phyloP scores from a whole-genome alignment of 116 monocot genomes.

The Dioscorea cayenensis region DNA sequence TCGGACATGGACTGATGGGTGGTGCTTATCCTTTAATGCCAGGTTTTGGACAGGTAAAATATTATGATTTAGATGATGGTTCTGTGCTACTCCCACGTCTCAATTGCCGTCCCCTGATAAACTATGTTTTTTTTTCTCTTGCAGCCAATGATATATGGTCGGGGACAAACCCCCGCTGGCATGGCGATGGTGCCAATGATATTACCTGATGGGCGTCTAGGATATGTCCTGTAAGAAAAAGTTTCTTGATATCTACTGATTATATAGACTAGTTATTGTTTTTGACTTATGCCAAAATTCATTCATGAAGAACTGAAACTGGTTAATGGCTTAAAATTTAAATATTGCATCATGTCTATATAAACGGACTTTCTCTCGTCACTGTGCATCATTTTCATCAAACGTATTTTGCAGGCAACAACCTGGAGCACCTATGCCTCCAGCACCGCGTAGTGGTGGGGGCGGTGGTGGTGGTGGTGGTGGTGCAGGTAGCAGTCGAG shows the following conservation, averaged over 20 bases:
- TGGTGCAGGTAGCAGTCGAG: neutral
- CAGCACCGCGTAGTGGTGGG: constrained; percentile 13
- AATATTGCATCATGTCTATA: neutral
- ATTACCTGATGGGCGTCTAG: constrained; percentile 89
- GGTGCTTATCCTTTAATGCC: constrained; percentile 38
- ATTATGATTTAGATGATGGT: neutral
- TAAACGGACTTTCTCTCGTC: neutral
- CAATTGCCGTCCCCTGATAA: neutral
- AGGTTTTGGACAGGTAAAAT: constrained; percentile 43
- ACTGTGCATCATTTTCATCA: neutral
- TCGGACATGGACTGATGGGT: constrained; percentile 52
- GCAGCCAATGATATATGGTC: constrained; percentile 66
- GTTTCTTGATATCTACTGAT: neutral
- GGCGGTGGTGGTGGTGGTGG: neutral
- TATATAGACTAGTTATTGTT: too few species aligned
- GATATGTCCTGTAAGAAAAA: constrained; percentile 74
- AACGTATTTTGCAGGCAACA: constrained; percentile 32
- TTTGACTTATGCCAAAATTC: too few species aligned
- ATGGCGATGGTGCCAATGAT: constrained; percentile 91
- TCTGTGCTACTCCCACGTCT: neutral
- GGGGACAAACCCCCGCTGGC: constrained; percentile 33
- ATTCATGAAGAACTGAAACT: too few species aligned
- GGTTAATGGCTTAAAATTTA: neutral
- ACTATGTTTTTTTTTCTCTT: neutral
- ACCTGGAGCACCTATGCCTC: constrained; percentile 23